Evolutionary conservation across 2,329 filamentous ascomycete species (phyloP), one percentile per base, ranked within the genome.

Genomic region (Diaporthe sp.): DNA sequence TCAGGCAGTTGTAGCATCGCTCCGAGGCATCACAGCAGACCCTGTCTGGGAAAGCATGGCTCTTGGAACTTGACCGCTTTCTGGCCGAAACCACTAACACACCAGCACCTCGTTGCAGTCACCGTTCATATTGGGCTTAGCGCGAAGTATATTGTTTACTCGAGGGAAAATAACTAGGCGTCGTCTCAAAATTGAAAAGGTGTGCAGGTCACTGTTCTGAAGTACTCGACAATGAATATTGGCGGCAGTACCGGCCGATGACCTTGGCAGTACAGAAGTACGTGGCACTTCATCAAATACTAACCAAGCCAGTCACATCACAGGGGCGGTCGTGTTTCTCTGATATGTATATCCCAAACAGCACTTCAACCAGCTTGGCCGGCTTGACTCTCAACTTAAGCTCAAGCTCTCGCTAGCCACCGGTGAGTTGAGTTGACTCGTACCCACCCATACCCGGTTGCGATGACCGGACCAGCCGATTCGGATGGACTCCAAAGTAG

Each of bases 351-450:
- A 68, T 68, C n/a, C 19, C 44, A 68, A 51, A 51, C 46, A 44
- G 9, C n/a, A n/a, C 19, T 51, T 28, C 62, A 39, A 25, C 31
- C 62, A 53, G 25, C 44, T 51, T 39, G 44, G 62, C 22, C 44
- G 44, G 28, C 44, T 39, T 37, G 17, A 68, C 44, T 51, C 42
- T 25, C 6, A 68, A 39, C 44, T 68, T 68, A 37, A 68, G 62
- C 62, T 68, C 44, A 68, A 68, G 62, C 62, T 68, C 62, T 49
- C 62, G 44, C 46, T 51, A 68, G 31, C 31, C 13, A 51, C 10
- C 17, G 31, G 7, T n/a, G 62, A 51, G 28, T 6, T 10, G 28
- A 49, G 44, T 68, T 53, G 46, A 68, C 62, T 68, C 62, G 62
- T 12, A 68, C 42, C 62, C 46, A 49, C 62, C 46, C 46, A 49